Evolutionary conservation across 2,329 filamentous ascomycete genomes (phyloP), one percentile per base, ranked within the genome.

Genomic region (Colletotrichum horii): DNA sequence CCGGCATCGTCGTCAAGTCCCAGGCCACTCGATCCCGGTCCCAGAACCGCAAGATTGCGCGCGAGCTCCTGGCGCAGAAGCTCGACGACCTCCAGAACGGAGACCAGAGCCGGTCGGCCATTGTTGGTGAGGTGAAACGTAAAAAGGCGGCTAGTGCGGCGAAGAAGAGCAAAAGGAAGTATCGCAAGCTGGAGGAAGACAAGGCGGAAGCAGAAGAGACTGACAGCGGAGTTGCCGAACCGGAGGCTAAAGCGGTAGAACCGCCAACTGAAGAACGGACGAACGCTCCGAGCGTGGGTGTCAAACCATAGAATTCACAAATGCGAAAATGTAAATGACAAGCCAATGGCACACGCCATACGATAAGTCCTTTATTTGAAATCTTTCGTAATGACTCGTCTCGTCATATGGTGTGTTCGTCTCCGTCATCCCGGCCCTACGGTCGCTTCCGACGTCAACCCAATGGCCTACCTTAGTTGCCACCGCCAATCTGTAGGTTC

Each of bases 1-100:
- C 96, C 1, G 96, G 96, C 76, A 92, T 98, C 69, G 96, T 98
- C 16, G 91, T 99, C 77, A 99, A 99, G 86, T 96, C 92, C 71
- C 97, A 99, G 85, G 95, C 94, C 24, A 98, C 97, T 11, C 93
- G 97, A 64, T 97, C 95, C 2, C 92, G 95, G 22, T 91, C 91
- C 73, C 94, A 98, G 85, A 99, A 99, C 83, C 92, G 96, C 77
- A 96, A 94, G 83, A 93, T 95, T 77, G 97, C 97, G 15, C 91
- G 96, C 55, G 89, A 92, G 78, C 87, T 98, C 56, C 89, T 98
- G 34, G 94, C 94, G 28, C 92, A 95, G 79, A 92, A 90, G 80
- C 86, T 93, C 36, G 97, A 99, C 83, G 89, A 94, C 78, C 80
- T 94, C 43, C 87, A 91, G 79, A 93, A 95, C 79, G 96, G 96